Percentiles rank a stretch among this genome's conserved stretches.
phyloP scores from a whole-genome alignment of 148 eudicot genomes.

The Salicornia ramosissima region DNA sequence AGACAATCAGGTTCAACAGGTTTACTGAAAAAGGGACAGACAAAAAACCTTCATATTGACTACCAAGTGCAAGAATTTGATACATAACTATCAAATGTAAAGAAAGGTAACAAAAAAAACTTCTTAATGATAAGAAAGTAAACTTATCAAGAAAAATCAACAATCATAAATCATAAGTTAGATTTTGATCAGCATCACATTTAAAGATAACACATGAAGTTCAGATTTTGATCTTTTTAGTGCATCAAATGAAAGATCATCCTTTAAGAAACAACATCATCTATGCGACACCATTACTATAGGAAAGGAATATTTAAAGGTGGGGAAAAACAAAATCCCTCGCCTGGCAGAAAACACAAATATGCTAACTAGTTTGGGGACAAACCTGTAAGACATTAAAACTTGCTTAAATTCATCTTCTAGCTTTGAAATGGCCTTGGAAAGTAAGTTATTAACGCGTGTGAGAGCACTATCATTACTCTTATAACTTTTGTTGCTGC shows the following conservation, averaged over 20 bases:
- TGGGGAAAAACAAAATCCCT: background rate
- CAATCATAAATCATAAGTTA: no score
- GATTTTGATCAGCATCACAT: no score
- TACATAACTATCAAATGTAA: background rate
- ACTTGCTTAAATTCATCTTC: slow-evolving; percentile 81
- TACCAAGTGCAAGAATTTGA: background rate
- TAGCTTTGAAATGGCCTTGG: slow-evolving; percentile 57
- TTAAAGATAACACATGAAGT: background rate
- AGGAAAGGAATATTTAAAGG: background rate
- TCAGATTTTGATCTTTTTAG: background rate
- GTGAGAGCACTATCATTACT: slow-evolving; percentile 49
- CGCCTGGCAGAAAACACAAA: background rate
- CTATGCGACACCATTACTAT: background rate
- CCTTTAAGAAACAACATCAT: background rate
- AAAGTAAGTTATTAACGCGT: slow-evolving; percentile 53
- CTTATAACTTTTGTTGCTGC: slow-evolving; percentile 49
- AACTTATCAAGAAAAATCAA: no score
- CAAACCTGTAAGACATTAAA: slow-evolving; percentile 63
- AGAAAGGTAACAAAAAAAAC: background rate
- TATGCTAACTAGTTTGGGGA: background rate
- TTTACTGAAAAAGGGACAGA: slow-evolving; percentile 59
- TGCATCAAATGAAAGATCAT: background rate
- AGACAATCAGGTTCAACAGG: slow-evolving; percentile 90
- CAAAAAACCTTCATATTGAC: background rate
- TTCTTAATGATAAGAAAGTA: background rate